These are phyloP conservation scores for Penicillium palitans DNA, from an alignment of 2,329 filamentous ascomycete species.

Conservation along the genomic window DNA sequence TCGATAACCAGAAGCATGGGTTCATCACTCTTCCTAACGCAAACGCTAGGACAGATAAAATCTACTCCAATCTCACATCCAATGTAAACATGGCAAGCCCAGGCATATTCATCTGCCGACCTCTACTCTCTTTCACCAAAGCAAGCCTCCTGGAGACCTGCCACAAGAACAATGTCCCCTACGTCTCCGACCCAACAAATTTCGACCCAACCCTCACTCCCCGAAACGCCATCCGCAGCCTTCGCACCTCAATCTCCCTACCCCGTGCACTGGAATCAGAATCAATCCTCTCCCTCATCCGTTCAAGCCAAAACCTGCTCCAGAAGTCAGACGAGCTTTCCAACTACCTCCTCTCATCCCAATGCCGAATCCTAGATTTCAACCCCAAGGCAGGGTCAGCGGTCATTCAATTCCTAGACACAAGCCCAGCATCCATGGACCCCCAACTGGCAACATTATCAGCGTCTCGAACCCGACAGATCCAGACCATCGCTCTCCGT, in stretches of 20 bases:
- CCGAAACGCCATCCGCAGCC: slow-evolving; percentile 75
- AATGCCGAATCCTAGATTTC: slow-evolving; percentile 34
- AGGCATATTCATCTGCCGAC: slow-evolving; percentile 40
- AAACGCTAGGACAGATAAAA: not conserved
- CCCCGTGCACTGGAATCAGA: slow-evolving; percentile 69
- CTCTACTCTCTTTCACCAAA: slow-evolving; percentile 60
- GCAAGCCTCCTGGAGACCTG: slow-evolving; percentile 67
- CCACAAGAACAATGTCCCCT: slow-evolving; percentile 63
- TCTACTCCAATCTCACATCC: not conserved
- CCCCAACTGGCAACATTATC: slow-evolving; percentile 13
- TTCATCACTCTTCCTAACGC: not conserved
- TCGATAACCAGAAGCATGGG: slow-evolving; percentile 6
- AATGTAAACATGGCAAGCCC: slow-evolving; percentile 32
- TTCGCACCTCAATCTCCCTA: slow-evolving; percentile 60
- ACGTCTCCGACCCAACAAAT: slow-evolving; percentile 88
- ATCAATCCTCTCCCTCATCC: slow-evolving; percentile 62
- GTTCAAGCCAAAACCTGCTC: slow-evolving; percentile 51
- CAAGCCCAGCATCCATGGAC: slow-evolving; percentile 12
- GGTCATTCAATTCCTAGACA: slow-evolving; percentile 30
- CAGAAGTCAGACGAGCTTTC: slow-evolving; percentile 54
- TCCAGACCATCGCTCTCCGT: slow-evolving; percentile 49
- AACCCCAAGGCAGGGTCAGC: slow-evolving; percentile 39
- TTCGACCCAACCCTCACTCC: slow-evolving; percentile 70
- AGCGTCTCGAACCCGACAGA: slow-evolving; percentile 18
- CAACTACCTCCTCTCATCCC: slow-evolving; percentile 50